Base-by-base conservation (phyloP, 257 asterid species). In the Solanum dulcamara region DNA sequence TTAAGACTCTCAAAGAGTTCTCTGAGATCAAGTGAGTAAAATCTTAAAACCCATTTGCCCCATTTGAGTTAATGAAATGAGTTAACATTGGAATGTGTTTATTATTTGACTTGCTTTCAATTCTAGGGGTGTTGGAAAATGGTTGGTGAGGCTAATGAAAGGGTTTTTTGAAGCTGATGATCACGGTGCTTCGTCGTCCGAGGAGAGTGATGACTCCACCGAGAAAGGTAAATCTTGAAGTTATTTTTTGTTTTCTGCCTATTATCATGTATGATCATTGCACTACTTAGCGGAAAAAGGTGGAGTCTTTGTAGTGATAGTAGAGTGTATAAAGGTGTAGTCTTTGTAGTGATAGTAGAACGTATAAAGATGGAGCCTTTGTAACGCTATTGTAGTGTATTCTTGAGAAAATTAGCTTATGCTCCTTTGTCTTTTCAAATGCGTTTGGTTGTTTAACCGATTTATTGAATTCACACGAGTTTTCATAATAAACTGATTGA, bases 111-210 rank as follows among this genome's bases (percentile, higher is more conserved):
- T 68, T 83, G 32, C 55, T 75, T 81, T 81, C 74, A n/a, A 44
- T 60, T 89, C 51, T 80, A 96, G 99, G 91, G 98, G 98, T 37
- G 92, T 96, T 13, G 99, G 99, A 46, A 94, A 96, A 91, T 96
- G 98, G 98, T 93, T 93, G 82, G 86, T 96, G 94, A 95, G 91
- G 94, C 93, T 90, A 88, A 89, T 93, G 97, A 91, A 92, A 92
- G 98, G 89, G 20, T 92, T 89, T 87, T 96, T 96, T 81, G 86
- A 85, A 74, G 71, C 87, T 4, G 94, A 90, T 79, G 66, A 48
- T 48, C 0, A 1, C 3, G 66, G 26, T 18, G 44, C 44, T 48
- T 79, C 20, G 18, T 79, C 46, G 32, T 79, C 83, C 84, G 92
- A 53, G 89, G 85, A 89, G 75, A 88, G 50, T 14, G 93, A 91